Evolutionary conservation across 306 rosid species (phyloP).

Genomic region (Trichosanthes cucumerina): DNA sequence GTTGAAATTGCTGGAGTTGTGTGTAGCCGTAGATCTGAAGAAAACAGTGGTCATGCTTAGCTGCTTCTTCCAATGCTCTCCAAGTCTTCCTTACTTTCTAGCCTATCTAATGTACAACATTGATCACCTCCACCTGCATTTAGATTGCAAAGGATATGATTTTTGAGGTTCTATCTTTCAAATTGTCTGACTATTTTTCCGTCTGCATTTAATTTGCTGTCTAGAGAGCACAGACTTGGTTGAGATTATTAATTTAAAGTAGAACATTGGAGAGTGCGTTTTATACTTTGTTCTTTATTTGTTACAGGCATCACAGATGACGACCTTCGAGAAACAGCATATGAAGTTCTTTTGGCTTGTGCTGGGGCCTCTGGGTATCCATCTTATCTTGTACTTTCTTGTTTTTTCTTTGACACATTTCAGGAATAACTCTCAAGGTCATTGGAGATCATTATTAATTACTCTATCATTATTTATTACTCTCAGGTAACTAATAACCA

Average conservation of each 20-base stretch:
- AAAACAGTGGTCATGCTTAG: background rate
- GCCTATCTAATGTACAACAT: background rate
- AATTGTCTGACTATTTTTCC: background rate
- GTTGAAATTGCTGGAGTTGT: background rate
- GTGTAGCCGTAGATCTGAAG: background rate
- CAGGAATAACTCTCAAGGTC: background rate
- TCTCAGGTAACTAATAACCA: background rate
- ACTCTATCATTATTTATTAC: background rate
- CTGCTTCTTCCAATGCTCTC: background rate
- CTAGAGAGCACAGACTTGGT: background rate
- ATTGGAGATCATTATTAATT: background rate
- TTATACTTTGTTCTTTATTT: background rate
- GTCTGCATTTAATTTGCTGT: background rate
- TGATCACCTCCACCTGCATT: background rate
- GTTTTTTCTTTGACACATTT: background rate
- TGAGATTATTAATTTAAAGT: background rate
- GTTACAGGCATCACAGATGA: slow-evolving; percentile 66
- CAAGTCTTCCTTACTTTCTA: background rate
- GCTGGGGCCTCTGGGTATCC: slow-evolving; percentile 96
- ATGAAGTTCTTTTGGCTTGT: slow-evolving; percentile 87
- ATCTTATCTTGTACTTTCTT: slow-evolving; percentile 10
- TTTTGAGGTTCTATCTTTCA: background rate
- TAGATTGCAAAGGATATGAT: background rate
- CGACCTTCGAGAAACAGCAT: slow-evolving; percentile 90
- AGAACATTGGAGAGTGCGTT: background rate